Percentiles rank a stretch among this genome's conserved stretches.
Conservation (phyloP, 1,284 basidiomycete genomes). For the Anthracocystis panici-leucophaei region DNA sequence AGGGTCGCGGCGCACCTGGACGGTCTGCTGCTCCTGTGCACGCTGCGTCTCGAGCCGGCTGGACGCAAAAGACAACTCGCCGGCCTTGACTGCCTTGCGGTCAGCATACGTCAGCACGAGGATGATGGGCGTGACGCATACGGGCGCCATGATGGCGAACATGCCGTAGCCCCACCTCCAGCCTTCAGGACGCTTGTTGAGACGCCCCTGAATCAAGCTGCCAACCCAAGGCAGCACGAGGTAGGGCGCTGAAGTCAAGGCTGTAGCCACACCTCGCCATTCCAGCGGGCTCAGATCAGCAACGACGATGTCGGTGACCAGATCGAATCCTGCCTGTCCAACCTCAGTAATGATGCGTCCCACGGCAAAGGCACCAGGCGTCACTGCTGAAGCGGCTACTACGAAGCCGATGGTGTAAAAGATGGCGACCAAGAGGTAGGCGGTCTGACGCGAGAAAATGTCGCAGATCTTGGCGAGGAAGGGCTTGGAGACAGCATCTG, state of each 20-base stretch:
- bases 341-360: slow-evolving; percentile 42
- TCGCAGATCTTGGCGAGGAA: slow-evolving; percentile 60
- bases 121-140: slow-evolving; percentile 50
- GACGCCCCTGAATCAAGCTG: slow-evolving; percentile 16
- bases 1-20: slow-evolving; percentile 25
- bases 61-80: slow-evolving; percentile 47
- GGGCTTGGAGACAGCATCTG: slow-evolving; percentile 57
- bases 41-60: slow-evolving; percentile 22
- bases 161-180: slow-evolving; percentile 54
- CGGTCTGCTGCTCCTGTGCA: slow-evolving; percentile 19
- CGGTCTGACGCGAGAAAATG: slow-evolving; percentile 59
- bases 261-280: slow-evolving; percentile 40
- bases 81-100: slow-evolving; percentile 66
- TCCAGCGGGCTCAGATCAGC: slow-evolving; percentile 49
- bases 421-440: slow-evolving; percentile 41
- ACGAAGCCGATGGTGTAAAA: slow-evolving; percentile 61
- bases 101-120: slow-evolving; percentile 70
- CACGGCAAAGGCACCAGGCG: slow-evolving; percentile 20
- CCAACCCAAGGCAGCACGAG: slow-evolving; percentile 23
- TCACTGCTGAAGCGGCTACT: slow-evolving; percentile 45
- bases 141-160: slow-evolving; percentile 51
- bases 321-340: slow-evolving; percentile 43
- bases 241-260: slow-evolving; percentile 34
- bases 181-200: slow-evolving; percentile 16
- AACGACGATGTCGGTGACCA: slow-evolving; percentile 60